Evolutionary conservation across 1,139 yeast genomes (phyloP), one percentile per base, ranked within the genome.

Genomic region (Kodamaea ohmeri): DNA sequence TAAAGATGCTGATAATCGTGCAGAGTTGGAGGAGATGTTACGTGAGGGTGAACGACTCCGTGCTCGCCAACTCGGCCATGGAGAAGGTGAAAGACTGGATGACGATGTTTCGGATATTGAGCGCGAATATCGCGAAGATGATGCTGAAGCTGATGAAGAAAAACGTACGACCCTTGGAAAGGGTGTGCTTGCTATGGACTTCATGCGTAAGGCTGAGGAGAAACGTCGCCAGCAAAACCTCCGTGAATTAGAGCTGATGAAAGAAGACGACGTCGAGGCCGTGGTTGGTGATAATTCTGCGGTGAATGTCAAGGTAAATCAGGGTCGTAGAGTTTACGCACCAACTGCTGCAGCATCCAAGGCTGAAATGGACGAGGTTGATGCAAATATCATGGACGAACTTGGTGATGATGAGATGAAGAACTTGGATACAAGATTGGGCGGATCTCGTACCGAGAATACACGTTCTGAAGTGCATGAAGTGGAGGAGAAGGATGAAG

Each of bases 1-100:
- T 31, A 90, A 90, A 55, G 97, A 90, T 58, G 78, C 82, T 25
- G 80, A 78, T 24, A 85, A 85, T 25, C 74, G 97, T 53, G 83
- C 79, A 8, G 97, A 92, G 54, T 76, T 92, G 70, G 97, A 90
- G 61, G 97, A 88, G 53, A 90, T 89, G 96, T 67, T 90, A 45
- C 75, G 88, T 52, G 86, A 85, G 52, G 95, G 96, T 34, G 96
- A 90, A 53, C 72, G 74, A 40, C 71, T 92, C 41, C 78, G 85
- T 42, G 66, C 78, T 34, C 87, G 83, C 53, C 87, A 90, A 48
- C 61, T 84, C 41, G 97, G 94, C 20, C 72, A 70, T 40, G 76
- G 71, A 25, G 80, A 73, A 7, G 80, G 78, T 19, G 80, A 73
- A 36, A 71, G 65, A 48, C 64, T 71, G 51, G 77, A 71, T 39